Base-by-base conservation (phyloP, 2,329 filamentous ascomycete species). In the Furcasterigmium furcatum region DNA sequence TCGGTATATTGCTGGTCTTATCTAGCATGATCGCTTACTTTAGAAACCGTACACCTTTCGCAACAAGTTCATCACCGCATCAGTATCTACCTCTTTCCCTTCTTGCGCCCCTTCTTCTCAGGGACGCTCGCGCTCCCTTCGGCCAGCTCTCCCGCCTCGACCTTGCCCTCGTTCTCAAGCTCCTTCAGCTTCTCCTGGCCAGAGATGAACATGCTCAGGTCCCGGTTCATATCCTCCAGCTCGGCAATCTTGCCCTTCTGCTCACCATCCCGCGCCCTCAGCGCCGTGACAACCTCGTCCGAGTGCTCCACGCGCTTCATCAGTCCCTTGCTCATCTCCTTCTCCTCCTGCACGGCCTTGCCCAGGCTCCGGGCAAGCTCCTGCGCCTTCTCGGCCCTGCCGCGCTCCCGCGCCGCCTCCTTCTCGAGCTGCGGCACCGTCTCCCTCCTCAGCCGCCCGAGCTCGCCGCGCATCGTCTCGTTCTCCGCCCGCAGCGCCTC, bases 191-290 rank as follows among this genome's bases (percentile, higher is more conserved):
- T 92, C 66, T 94, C 84, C 64, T 87, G 82, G 0, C 88, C 87
- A 18, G 83, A 88, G 48, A 96, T 92, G 59, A 92, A 95, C 76
- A 95, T 91, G 42, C 77, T 84, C 61, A 96, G 62, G 62, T 96
- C 92, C 13, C 87, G 79, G 60, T 96, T 95, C 75, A 91, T 87
- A 63, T 95, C 91, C 53, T 84, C 81, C 36, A 96, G 67, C 54
- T 95, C 90, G 32, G 71, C 76, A 53, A 88, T 86, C 63, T 90
- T 81, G 13, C 56, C 60, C 55, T 78, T 79, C 4, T 87, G 65
- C 34, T 72, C 73, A 21, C 73, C 72, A 2, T 84, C 65, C 60
- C 85, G 76, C 48, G 72, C 73, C 35, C 77, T 73, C 16, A 89
- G 65, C 18, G 53, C 70, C 46, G 77, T 74, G 8, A 84, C 68